Evolutionary conservation across 345 rosid species (phyloP).

Genomic region (Camelina hispida): DNA sequence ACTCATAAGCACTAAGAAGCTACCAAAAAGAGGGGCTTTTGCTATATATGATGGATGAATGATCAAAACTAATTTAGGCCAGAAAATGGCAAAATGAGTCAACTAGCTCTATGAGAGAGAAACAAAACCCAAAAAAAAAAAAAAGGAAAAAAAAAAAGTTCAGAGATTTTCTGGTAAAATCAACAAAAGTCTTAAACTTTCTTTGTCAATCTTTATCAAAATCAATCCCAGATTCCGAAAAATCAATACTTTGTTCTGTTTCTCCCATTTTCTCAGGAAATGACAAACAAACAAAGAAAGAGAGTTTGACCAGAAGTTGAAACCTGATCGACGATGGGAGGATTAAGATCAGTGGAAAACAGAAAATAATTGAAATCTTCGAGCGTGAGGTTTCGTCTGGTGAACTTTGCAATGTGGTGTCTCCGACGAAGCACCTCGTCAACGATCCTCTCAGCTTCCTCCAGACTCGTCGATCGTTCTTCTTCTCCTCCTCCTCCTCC

Average conservation of each 20-base stretch:
- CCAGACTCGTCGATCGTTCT: slow-evolving; percentile 34
- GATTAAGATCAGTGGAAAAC: slow-evolving; percentile 68
- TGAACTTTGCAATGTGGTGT: slow-evolving; percentile 70
- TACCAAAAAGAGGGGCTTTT: not conserved
- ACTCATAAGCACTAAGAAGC: not conserved
- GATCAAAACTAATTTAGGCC: not conserved
- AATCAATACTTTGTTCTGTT: not conserved
- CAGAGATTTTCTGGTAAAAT: slow-evolving; percentile 20
- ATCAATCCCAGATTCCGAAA: slow-evolving; percentile 25
- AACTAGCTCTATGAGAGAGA: slow-evolving; percentile 17
- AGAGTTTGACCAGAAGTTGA: slow-evolving; percentile 4
- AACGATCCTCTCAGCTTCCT: slow-evolving; percentile 64
- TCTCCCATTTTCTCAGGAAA: not conserved
- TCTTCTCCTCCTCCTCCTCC: slow-evolving; percentile 31
- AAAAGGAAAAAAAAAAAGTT: not conserved
- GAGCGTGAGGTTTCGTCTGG: slow-evolving; percentile 63
- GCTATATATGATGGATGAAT: not conserved
- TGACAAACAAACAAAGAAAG: not conserved
- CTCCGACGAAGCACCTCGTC: slow-evolving; percentile 58
- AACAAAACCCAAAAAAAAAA: not conserved
- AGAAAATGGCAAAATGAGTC: not conserved
- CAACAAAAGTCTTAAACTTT: slow-evolving; percentile 27
- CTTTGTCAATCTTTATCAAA: slow-evolving; percentile 3
- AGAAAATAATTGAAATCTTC: slow-evolving; percentile 70
- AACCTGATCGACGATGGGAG: slow-evolving; percentile 61